Evolutionary conservation across 2,329 filamentous ascomycete genomes (phyloP).

Genomic region (Pestalotiopsis sp.): DNA sequence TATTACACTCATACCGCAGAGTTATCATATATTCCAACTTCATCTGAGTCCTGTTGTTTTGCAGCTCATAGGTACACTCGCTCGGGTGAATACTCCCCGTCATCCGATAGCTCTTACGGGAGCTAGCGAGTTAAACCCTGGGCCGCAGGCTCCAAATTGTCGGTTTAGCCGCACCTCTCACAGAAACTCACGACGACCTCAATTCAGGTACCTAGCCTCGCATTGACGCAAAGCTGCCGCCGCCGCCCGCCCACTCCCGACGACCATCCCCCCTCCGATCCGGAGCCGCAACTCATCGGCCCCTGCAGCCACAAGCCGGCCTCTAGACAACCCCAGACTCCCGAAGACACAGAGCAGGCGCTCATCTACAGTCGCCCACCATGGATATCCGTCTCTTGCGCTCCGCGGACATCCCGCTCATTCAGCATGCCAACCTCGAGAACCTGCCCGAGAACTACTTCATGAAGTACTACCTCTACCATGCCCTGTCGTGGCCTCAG

Average conservation of each 20-base stretch:
- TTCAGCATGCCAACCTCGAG: slow-evolving; percentile 98
- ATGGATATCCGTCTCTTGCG: slow-evolving; percentile 93
- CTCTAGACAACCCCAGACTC: neutral
- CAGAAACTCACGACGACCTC: slow-evolving; percentile 8
- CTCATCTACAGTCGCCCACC: slow-evolving; percentile 25
- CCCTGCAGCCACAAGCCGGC: neutral
- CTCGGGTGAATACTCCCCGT: slow-evolving; percentile 20
- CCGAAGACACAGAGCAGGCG: neutral
- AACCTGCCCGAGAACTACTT: slow-evolving; percentile 99
- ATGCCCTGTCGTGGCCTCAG: slow-evolving; percentile 97
- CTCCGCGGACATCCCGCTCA: slow-evolving; percentile 81
- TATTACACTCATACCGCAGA: neutral
- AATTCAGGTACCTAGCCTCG: neutral
- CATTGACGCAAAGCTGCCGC: neutral
- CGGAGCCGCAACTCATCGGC: neutral
- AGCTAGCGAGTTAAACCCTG: slow-evolving; percentile 9
- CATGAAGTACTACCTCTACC: slow-evolving; percentile 99
- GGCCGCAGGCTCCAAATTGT: slow-evolving; percentile 1
- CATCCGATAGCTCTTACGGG: slow-evolving; percentile 12
- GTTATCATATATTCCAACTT: neutral
- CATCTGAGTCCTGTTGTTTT: neutral
- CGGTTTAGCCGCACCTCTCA: slow-evolving; percentile 12
- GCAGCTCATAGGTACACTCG: neutral
- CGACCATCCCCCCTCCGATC: neutral
- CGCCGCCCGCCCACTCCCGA: neutral